Evolutionary conservation across 345 rosid species (phyloP).

Genomic region (Eutrema heterophyllum): DNA sequence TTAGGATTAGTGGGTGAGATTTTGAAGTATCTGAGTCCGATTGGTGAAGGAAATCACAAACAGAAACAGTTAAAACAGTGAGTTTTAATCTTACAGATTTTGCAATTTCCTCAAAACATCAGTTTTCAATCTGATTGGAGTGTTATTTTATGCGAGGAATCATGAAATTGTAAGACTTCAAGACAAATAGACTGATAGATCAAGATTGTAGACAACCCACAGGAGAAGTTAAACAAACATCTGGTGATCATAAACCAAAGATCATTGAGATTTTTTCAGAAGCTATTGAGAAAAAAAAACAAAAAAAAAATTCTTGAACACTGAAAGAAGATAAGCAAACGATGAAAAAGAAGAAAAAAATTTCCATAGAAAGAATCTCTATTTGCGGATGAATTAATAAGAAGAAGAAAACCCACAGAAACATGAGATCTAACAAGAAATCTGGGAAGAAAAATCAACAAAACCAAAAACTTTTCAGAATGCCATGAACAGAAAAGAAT

Average conservation of each 20-base stretch:
- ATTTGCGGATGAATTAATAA: neutral
- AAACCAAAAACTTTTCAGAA: slow-evolving; percentile 16
- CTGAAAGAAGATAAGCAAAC: neutral
- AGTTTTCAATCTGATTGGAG: slow-evolving; percentile 26
- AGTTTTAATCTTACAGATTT: neutral
- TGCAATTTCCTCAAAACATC: neutral
- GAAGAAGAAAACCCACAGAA: neutral
- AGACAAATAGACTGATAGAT: neutral
- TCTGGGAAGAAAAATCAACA: neutral
- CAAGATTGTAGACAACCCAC: neutral
- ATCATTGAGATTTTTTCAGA: neutral
- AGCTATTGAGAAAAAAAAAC: neutral
- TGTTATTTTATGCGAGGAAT: slow-evolving; percentile 30
- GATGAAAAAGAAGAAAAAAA: neutral
- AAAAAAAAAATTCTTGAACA: neutral
- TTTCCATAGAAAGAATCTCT: neutral
- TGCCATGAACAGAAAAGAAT: neutral
- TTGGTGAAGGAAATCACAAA: slow-evolving; percentile 14
- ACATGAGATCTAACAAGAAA: slow-evolving; percentile 18
- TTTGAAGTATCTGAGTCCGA: neutral
- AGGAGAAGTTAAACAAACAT: slow-evolving; percentile 5
- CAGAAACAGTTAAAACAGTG: slow-evolving; percentile 14
- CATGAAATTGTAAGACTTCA: slow-evolving; percentile 10
- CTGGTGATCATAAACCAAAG: slow-evolving; percentile 3
- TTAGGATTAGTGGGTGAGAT: slow-evolving; percentile 28